Base-by-base conservation (phyloP, 1,284 basidiomycete species). In the Malassezia sp. region DNA sequence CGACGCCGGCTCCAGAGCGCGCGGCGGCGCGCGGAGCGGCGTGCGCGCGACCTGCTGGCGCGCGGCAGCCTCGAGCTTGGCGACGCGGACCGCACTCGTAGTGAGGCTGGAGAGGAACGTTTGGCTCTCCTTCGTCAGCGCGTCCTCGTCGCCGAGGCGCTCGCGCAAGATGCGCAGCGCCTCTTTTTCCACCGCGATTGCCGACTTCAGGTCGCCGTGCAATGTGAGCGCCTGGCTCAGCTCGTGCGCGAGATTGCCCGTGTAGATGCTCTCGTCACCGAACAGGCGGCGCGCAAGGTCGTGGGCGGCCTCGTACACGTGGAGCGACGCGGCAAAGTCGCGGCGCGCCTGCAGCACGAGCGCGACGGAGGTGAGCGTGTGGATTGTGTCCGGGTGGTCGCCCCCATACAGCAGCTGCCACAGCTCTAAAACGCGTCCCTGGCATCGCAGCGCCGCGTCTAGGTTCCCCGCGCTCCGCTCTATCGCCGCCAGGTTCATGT, bases 401-500 rank as follows among this genome's bases (percentile, higher is more conserved):
- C 68, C 57, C 24, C 77, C 77, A 59, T 77, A 75, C n/a, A 76
- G 64, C 32, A 76, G 62, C 51, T 73, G 70, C 74, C 74, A 76
- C 24, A 78, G 70, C 40, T 71, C 64, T 31, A 78, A 57, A 29
- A 76, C 73, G 52, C 78, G 75, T 42, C 74, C 71, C 60, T 76
- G 74, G 58, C 73, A 74, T 31, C 72, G 69, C 49, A 78, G 64
- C 38, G 73, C 70, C 24, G 72, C 67, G 33, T 72, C 62, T 9
- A 53, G 47, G 46, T 67, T 61, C 42, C 59, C 75, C 67, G 47
- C 73, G 60, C 60, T 74, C 71, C 49, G 76, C 57, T 75, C 74
- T 40, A 78, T 65, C 60, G 77, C 74, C 10, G 76, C 76, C n/a
- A 79, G 64, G 58, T 77, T 75, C 62, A 74, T 73, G 71, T 78